Percentiles rank a stretch among this genome's conserved stretches.
Evolutionary conservation across 805 yeast species (phyloP).

Genomic region (Wickerhamiella occidentalis): DNA sequence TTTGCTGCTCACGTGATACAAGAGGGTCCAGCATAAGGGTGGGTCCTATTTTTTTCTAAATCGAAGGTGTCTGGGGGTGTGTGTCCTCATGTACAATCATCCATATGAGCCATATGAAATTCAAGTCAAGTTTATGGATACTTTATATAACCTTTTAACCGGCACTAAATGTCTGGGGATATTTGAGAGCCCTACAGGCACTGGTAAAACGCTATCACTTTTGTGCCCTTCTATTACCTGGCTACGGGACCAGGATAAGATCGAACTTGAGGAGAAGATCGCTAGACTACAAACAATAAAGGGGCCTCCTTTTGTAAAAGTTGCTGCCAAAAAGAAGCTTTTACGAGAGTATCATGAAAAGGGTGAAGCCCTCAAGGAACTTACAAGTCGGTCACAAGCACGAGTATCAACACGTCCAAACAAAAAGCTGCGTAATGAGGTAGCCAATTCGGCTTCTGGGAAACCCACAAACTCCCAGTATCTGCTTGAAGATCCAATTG

Average conservation of each 20-base stretch:
- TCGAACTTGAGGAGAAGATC: constrained; percentile 15
- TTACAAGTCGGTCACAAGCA: constrained; percentile 2
- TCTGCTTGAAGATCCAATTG: constrained; percentile 13
- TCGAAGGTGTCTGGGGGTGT: not conserved
- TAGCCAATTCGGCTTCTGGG: not conserved
- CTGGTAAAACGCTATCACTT: constrained; percentile 75
- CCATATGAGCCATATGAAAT: constrained; percentile 75
- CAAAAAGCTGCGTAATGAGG: not conserved
- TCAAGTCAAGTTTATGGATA: constrained; percentile 63
- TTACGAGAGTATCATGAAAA: constrained; percentile 16
- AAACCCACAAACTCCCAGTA: not conserved
- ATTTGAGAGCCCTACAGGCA: constrained; percentile 90
- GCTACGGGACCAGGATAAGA: constrained; percentile 40
- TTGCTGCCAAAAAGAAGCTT: constrained; percentile 27
- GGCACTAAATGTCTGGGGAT: constrained; percentile 50
- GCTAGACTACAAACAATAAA: constrained; percentile 32
- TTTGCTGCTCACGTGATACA: constrained; percentile 1
- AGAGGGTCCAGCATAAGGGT: not conserved
- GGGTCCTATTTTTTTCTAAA: not conserved
- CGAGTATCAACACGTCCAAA: not conserved
- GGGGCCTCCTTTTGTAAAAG: constrained; percentile 62
- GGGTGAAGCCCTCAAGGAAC: constrained; percentile 16
- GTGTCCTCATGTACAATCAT: constrained; percentile 41
- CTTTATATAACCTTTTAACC: constrained; percentile 52
- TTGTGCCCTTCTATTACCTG: constrained; percentile 79